phyloP scores from a whole-genome alignment of 306 rosid species.

The Parietaria judaica region DNA sequence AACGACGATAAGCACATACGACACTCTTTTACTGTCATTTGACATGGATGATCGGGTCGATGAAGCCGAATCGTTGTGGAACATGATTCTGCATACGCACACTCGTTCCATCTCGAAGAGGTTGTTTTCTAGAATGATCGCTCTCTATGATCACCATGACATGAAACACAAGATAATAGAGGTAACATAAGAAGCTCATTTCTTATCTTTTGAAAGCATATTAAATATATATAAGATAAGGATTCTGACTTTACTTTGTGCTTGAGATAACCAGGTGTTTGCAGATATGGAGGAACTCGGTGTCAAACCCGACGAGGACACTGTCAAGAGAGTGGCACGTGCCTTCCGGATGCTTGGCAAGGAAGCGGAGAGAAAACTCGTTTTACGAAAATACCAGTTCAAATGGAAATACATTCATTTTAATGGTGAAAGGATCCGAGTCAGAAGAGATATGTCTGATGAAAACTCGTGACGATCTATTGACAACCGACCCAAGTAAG shows the following conservation, averaged over 20 bases:
- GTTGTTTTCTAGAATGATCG: constrained; percentile 79
- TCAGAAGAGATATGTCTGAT: constrained; percentile 38
- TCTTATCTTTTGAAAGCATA: background rate
- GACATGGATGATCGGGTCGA: constrained; percentile 75
- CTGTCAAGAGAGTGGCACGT: constrained; percentile 55
- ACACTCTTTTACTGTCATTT: constrained; percentile 82
- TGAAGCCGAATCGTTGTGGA: constrained; percentile 95
- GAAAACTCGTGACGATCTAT: constrained; percentile 12
- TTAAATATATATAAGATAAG: constrained; percentile 1
- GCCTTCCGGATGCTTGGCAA: constrained; percentile 54
- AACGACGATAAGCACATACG: constrained; percentile 85
- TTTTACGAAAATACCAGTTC: constrained; percentile 50
- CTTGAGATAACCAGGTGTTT: constrained; percentile 47
- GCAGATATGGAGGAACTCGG: constrained; percentile 87
- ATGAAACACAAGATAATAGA: constrained; percentile 57
- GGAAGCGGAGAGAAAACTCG: constrained; percentile 53
- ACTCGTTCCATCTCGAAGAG: constrained; percentile 67
- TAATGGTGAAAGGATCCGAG: constrained; percentile 72
- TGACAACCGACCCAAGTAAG: too few relatives aligned
- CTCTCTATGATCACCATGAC: constrained; percentile 70
- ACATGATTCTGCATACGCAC: constrained; percentile 72
- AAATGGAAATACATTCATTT: constrained; percentile 85
- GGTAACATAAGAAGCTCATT: constrained; percentile 23
- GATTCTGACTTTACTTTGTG: constrained; percentile 7
- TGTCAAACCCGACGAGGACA: constrained; percentile 80